Base-by-base conservation (phyloP, 2,329 filamentous ascomycete species). In the Blastomyces emzantsi region DNA sequence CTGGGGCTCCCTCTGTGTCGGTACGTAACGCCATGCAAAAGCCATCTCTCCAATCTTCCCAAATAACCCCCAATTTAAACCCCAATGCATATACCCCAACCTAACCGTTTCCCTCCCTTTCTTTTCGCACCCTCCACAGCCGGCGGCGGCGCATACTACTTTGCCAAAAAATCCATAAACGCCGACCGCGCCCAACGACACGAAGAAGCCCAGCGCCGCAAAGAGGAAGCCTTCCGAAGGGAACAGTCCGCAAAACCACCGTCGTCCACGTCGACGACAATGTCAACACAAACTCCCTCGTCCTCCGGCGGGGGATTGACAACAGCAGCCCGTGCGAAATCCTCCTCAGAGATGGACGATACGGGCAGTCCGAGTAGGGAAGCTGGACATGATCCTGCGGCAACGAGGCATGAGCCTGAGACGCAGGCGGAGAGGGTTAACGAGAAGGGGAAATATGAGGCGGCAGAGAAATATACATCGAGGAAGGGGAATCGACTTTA, bases 141-240 rank as follows among this genome's bases (percentile, higher is more conserved):
- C 69, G 94, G 93, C 73, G 94, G 86, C 68, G 90, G 88, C 67
- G 92, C 93, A 72, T 99, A 97, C 82, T 92, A 90, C 81, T 96
- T 97, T 75, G 94, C 94, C 67, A 99, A 99, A 83, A 84, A 86
- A 73, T 88, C 87, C 76, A 96, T 99, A 83, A 96, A 97, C 74
- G 90, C 90, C 69, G 92, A 97, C 77, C 90, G 93, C 67, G 82
- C 85, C 66, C 80, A 85, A 65, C 86, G 90, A 71, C 85, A 89
- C 68, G 84, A 89, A 70, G 86, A 89, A 19, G 70, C 74, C 52
- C 70, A 75, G 64, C 72, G 69, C 56, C 75, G 71, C 19, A 73
- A 75, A 63, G 63, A 71, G 36, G 58, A 65, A 57, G 65, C 66
- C 39, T 63, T 64, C 28, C 64, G 60, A 51, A 56, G 36, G 51